Evolutionary conservation across 2,329 filamentous ascomycete genomes (phyloP), one percentile per base, ranked within the genome.

Genomic region (Hawksworthiomyces lignivorus): DNA sequence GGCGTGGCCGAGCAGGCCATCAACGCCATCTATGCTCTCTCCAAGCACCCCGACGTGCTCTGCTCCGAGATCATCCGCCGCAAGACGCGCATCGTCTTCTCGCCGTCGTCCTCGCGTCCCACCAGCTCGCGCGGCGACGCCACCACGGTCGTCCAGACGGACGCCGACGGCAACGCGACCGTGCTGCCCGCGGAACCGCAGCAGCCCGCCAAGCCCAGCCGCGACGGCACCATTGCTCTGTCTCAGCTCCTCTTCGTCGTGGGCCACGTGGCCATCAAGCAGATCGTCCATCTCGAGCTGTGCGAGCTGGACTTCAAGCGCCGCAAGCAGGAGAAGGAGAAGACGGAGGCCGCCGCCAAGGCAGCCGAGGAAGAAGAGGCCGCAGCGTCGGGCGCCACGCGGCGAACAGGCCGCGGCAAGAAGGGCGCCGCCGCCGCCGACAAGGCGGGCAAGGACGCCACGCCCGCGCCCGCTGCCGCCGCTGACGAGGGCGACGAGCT

Each of bases 281-380:
- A 98, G 59, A 98, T 98, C 53, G 94, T 98, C 1, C 92, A 98
- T 59, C 76, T 98, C 10, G 92, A 98, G 55, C 73, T 97, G n/a
- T 95, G 89, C 59, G 92, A 98, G 58, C 79, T 92, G 37, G 92
- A 98, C 62, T 98, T 98, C 64, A 98, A 98, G 69, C 84, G 90
- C 41, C 78, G 90, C 51, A 98, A 98, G 69, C 83, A 86, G 30
- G 87, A 92, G 46, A 87, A 88, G 53, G 86, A 92, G 56, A 89
- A 87, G 67, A 72, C 63, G 12, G 56, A 65, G n/a, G 58, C 68
- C 3, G 62, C 67, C 0, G 51, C 65, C 42, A 70, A 71, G 51
- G 62, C 61, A 1, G 66, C 69, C 8, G 56, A 58, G 30, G 53
- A 60, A 52, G 43, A 38, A n/a, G 43, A 48, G 32, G 43, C 18